Conservation (phyloP, 1,284 basidiomycete species). For the Athelia psychrophila region DNA sequence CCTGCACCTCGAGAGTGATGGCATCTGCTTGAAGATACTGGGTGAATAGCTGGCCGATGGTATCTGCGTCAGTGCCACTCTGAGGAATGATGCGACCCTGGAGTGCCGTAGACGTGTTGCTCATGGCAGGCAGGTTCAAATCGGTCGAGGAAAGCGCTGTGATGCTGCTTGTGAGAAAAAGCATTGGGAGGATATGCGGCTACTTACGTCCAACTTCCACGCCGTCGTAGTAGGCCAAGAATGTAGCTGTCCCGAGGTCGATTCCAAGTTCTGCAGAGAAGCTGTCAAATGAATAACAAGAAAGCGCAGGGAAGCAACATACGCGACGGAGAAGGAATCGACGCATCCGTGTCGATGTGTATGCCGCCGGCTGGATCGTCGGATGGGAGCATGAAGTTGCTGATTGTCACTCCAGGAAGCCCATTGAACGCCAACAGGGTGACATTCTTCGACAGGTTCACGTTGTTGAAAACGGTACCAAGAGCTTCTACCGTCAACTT, state of each 20-base stretch:
- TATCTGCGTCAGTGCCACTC: conserved; percentile 48
- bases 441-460: conserved; percentile 62
- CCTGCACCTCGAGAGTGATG: conserved; percentile 57
- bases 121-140: conserved; percentile 51
- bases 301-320: conserved; percentile 22
- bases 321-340: conserved; percentile 69
- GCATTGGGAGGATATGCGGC: neutral
- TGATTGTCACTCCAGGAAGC: conserved; percentile 68
- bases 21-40: conserved; percentile 67
- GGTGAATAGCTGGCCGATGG: conserved; percentile 68
- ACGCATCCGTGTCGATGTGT: conserved; percentile 63
- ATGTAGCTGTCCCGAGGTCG: conserved; percentile 68
- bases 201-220: conserved; percentile 53
- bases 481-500: conserved; percentile 64
- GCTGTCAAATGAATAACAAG: conserved; percentile 4
- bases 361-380: conserved; percentile 70
- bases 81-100: conserved; percentile 65
- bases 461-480: conserved; percentile 67
- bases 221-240: conserved; percentile 59
- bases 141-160: conserved; percentile 47
- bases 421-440: conserved; percentile 72
- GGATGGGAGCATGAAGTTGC: conserved; percentile 64
- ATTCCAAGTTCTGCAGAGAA: conserved; percentile 60
- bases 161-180: conserved; percentile 7
- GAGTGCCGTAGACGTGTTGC: conserved; percentile 52